A percentile compares a stretch with the other conserved stretches of the same genome.
Conservation (phyloP, 768 basidiomycete species). For the Russula olivacea region DNA sequence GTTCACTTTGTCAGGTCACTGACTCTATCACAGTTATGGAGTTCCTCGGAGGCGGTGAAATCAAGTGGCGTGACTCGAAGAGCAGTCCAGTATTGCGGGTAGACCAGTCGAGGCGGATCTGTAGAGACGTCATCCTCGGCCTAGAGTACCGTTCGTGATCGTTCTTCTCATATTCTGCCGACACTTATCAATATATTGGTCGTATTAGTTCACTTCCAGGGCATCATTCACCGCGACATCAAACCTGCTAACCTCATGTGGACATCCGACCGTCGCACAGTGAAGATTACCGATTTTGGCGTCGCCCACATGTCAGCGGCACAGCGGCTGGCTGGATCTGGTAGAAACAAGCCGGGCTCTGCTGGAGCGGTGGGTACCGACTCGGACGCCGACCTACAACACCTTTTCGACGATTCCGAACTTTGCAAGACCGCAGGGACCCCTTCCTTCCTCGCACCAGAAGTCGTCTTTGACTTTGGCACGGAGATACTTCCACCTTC, state of each 20-base stretch:
- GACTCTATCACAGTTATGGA: conserved; percentile 69
- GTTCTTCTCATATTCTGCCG: conserved; percentile 13
- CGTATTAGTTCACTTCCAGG: conserved; percentile 85
- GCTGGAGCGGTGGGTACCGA: neutral
- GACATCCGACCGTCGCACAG: conserved; percentile 75
- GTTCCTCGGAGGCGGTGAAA: conserved; percentile 91
- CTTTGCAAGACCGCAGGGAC: conserved; percentile 90
- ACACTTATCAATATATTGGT: neutral
- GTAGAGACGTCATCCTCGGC: conserved; percentile 89
- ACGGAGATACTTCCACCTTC: conserved; percentile 26
- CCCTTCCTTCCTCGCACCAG: conserved; percentile 94
- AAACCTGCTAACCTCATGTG: conserved; percentile 97
- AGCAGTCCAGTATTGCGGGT: conserved; percentile 73
- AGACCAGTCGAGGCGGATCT: conserved; percentile 77
- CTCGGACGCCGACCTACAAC: conserved; percentile 44
- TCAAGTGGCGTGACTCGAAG: conserved; percentile 72
- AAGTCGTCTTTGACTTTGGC: conserved; percentile 68
- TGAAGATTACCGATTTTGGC: conserved; percentile 98
- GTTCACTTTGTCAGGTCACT: conserved; percentile 7
- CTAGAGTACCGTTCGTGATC: conserved; percentile 82
- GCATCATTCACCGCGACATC: conserved; percentile 99
- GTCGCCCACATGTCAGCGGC: conserved; percentile 95
- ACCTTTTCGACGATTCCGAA: conserved; percentile 78
- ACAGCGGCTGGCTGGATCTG: conserved; percentile 66
- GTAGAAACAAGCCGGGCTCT: conserved; percentile 26